Conservation (phyloP, 257 asterid species). For the Nyctanthes arbortristis region DNA sequence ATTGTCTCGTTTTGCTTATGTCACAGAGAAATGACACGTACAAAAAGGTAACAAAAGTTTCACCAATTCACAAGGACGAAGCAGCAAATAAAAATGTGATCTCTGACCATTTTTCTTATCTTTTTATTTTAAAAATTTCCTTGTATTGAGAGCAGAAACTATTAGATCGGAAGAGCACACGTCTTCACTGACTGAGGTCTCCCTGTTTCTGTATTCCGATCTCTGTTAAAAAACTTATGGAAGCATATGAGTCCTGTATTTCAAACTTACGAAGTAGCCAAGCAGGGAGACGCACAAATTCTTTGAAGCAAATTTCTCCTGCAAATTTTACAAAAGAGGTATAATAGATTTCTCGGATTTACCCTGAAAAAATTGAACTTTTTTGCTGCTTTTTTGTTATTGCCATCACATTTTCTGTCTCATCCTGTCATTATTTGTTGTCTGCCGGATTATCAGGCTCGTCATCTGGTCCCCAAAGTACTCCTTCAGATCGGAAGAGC, state of each 20-base stretch:
- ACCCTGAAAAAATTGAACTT: background rate
- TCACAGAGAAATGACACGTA: conserved; percentile 44
- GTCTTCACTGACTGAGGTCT: conserved; percentile 18
- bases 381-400: background rate
- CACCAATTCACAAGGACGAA: conserved; percentile 40
- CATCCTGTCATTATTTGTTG: background rate
- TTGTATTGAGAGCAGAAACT: background rate
- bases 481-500: too few species aligned
- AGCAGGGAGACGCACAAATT: conserved; percentile 58
- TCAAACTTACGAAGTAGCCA: conserved; percentile 54
- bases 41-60: conserved; percentile 33
- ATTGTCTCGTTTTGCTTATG: conserved; percentile 23
- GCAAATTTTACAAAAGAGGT: conserved; percentile 94
- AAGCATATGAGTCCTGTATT: conserved; percentile 66
- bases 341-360: conserved; percentile 12
- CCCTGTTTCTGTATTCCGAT: conserved; percentile 48
- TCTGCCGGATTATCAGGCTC: conserved; percentile 54
- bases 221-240: conserved; percentile 72
- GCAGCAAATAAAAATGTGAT: conserved; percentile 49
- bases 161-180: too few species aligned
- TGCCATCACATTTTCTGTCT: background rate
- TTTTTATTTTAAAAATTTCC: background rate
- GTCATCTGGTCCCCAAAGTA: too few species aligned
- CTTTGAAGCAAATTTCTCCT: conserved; percentile 70
- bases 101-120: conserved; percentile 16